These are phyloP conservation scores for Leccinum broughii DNA, from an alignment of 768 basidiomycete genomes.

Conservation along the genomic window DNA sequence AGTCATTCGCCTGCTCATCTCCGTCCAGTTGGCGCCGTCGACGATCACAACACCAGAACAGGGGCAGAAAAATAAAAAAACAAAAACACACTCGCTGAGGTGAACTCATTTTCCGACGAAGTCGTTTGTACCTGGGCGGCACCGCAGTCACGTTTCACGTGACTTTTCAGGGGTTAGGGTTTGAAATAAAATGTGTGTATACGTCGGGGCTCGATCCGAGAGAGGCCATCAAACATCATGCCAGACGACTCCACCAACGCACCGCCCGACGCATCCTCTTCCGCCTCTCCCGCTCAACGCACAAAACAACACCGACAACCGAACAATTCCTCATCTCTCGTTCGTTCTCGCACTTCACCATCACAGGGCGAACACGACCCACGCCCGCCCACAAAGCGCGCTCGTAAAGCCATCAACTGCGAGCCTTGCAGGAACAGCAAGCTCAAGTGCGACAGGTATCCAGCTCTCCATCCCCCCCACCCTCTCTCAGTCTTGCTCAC, in stretches of 20 bases:
- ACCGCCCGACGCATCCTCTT: constrained; percentile 11
- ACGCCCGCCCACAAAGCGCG: constrained; percentile 75
- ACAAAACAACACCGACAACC: constrained; percentile 19
- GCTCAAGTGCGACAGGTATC: constrained; percentile 85
- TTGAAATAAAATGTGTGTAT: constrained; percentile 19
- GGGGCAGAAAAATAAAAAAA: background rate
- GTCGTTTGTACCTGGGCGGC: constrained; percentile 1
- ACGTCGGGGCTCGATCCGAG: constrained; percentile 28
- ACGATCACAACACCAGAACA: background rate
- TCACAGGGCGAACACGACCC: constrained; percentile 59
- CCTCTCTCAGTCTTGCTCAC: background rate
- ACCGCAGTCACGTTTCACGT: constrained; percentile 21
- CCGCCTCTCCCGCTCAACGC: constrained; percentile 17
- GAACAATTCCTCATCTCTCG: constrained; percentile 32
- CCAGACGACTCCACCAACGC: constrained; percentile 32
- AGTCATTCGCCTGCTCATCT: constrained; percentile 1
- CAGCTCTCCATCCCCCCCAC: background rate
- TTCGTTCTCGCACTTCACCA: constrained; percentile 47
- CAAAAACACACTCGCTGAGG: background rate
- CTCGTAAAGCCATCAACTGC: constrained; percentile 86
- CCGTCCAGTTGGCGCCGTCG: background rate
- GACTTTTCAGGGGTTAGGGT: constrained; percentile 25
- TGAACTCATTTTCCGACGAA: background rate
- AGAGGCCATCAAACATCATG: constrained; percentile 26
- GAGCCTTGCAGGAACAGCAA: constrained; percentile 87